Evolutionary conservation across 2,329 filamentous ascomycete genomes (phyloP), one percentile per base, ranked within the genome.

Genomic region (Alternaria longipes): DNA sequence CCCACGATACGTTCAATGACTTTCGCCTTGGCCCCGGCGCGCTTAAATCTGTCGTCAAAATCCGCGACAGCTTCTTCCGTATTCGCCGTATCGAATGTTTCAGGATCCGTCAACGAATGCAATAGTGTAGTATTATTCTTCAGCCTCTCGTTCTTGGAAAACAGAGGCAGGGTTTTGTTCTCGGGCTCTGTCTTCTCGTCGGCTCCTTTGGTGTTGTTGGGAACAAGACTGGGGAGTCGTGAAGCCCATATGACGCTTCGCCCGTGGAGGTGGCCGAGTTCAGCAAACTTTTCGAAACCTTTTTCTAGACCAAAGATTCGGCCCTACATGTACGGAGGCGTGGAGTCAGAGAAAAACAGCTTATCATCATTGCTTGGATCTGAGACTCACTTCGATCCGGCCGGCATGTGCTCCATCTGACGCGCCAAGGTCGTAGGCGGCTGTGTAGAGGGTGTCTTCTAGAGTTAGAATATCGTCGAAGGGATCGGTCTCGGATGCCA

Each of bases 261-360:
- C 45, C 93, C 92, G 70, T 94, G 90, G 32, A 98, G 80, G 60
- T 86, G 85, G 3, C 94, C 94, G 77, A 93, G 87, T 64, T 93
- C 90, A 42, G 91, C 76, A 74, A 96, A 97, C 80, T 97, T 98
- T 71, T 97, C 92, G 71, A 95, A 98, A 0, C 94, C 94, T 66
- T 94, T 95, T 76, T 96, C 91, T 42, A 98, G 87, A 0, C 94
- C 95, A 75, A 98, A 93, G 20, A 93, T 87, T 53, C 93, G 91
- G 62, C 95, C 95, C 28, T 30, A 1, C 28, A 0, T 11, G 28
- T 11, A 30, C 28, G 8, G 28, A 30, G 8, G 8, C 11, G 12
- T 30, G 28, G 28, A 30, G 28, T 30, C 9, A 30, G 28, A 11
- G 8, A 30, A 28, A 28, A 9, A 11, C 0, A 30, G 0, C 0